These are phyloP conservation scores for Russula vinacea DNA, from an alignment of 768 basidiomycete species.

Conservation along the genomic window DNA sequence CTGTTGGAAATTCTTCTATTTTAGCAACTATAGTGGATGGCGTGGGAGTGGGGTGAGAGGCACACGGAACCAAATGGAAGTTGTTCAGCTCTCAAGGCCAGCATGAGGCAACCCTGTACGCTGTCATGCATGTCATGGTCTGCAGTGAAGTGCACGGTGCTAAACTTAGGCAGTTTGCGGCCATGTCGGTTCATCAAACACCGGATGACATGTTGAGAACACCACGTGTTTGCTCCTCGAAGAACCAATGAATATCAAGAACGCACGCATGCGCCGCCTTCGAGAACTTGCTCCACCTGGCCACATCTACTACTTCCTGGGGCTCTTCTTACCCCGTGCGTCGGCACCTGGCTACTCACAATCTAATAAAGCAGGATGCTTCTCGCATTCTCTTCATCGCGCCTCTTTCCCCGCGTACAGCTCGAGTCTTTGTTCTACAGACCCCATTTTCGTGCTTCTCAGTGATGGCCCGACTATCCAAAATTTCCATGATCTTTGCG, in stretches of 20 bases:
- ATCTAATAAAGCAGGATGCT: slow-evolving; percentile 10
- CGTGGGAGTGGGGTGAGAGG: neutral
- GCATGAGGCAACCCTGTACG: slow-evolving; percentile 3
- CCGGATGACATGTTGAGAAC: neutral
- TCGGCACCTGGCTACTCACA: neutral
- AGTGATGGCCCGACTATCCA: slow-evolving; percentile 36
- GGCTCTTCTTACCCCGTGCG: neutral
- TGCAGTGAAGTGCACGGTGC: neutral
- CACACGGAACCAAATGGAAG: slow-evolving; percentile 8
- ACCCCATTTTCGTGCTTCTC: neutral
- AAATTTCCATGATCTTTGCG: slow-evolving; percentile 85
- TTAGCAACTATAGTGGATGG: neutral
- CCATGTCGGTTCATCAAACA: neutral
- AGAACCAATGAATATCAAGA: slow-evolving; percentile 20
- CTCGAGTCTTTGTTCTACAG: neutral
- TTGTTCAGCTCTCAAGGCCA: slow-evolving; percentile 11
- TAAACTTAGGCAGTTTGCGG: too few relatives aligned
- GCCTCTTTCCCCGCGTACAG: slow-evolving; percentile 1
- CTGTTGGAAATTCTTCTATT: neutral
- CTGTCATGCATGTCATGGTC: too few relatives aligned
- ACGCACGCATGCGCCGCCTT: slow-evolving; percentile 13
- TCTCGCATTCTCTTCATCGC: slow-evolving; percentile 4
- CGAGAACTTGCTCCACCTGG: neutral
- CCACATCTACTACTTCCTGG: neutral
- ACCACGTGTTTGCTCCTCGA: slow-evolving; percentile 9